Conservation (phyloP, 129 eudicot genomes). For the Tanacetum coccineum region DNA sequence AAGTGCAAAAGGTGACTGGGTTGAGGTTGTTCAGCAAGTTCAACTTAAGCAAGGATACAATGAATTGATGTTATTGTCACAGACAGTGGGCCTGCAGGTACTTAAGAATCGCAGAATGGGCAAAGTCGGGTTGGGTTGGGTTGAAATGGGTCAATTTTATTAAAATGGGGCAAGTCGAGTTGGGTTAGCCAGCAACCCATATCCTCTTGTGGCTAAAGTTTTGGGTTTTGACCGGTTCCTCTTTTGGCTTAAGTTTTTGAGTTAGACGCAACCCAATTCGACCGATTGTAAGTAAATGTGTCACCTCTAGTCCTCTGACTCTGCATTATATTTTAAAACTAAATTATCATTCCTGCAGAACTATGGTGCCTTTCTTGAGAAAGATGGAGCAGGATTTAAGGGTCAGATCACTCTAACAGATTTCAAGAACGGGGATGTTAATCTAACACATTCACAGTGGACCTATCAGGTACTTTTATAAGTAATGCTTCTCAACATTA, state of each 20-base stretch:
- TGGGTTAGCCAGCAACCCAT: too few relatives aligned
- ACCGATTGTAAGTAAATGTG: too few relatives aligned
- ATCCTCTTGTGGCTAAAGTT: too few relatives aligned
- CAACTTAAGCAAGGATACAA: conserved; percentile 75
- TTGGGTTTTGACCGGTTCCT: too few relatives aligned
- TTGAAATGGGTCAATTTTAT: not conserved
- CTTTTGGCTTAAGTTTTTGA: too few relatives aligned
- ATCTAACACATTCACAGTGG: too few relatives aligned
- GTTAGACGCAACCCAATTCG: too few relatives aligned
- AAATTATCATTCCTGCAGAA: conserved; percentile 49
- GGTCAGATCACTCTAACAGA: conserved; percentile 35
- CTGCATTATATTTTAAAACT: too few relatives aligned
- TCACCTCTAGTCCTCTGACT: too few relatives aligned
- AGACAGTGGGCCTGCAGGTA: conserved; percentile 97
- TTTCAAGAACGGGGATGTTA: too few relatives aligned
- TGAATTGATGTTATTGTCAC: conserved; percentile 60
- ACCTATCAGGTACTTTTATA: conserved; percentile 71
- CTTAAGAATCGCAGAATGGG: conserved; percentile 15
- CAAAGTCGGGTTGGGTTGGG: not conserved
- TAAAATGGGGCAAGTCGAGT: not conserved
- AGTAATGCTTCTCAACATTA: conserved; percentile 17
- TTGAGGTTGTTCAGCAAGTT: conserved; percentile 64
- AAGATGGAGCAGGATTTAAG: conserved; percentile 75
- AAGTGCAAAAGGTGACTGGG: conserved; percentile 77
- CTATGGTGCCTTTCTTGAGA: conserved; percentile 88